Evolutionary conservation across 495 filamentous ascomycete species (phyloP), one percentile per base, ranked within the genome.

Genomic region (Endocarpon pusillum): DNA sequence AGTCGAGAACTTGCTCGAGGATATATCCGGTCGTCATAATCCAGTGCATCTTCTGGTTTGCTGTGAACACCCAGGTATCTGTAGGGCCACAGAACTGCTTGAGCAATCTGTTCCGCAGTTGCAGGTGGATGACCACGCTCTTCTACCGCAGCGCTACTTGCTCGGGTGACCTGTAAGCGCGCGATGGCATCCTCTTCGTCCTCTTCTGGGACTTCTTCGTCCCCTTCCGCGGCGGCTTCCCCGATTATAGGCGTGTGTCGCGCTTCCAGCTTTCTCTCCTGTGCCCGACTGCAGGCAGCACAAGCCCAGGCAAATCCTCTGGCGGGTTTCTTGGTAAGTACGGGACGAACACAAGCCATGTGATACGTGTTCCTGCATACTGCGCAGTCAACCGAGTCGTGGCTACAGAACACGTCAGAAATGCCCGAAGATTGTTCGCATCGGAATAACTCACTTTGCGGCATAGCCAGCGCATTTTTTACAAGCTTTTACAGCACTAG

Each of bases 301-400:
- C 89, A 99, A 11, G 89, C 81, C 89, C 89, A 99, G 6, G 83
- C 89, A 59, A 99, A 99, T 24, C 89, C 89, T 53, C 89, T 77
- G 29, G 89, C 92, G 14, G 89, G 89, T 57, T 99, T 99, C 53
- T 94, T 96, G 24, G 84, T 71, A 38, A 99, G 53, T 23, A 81
- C 83, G 21, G 89, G 89, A 36, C 78, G 79, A 30, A 99, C 91
- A 50, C 89, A 99, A 48, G 80, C 81, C 89, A 99, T 94, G 58
- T 99, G 89, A 59, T 94, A 99, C 6, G 87, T 94, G 46, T 84
- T 73, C 43, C 72, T 69, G 54, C 89, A 99, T 35, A 92, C 81
- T 19, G 91, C 89, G 54, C 89, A 99, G 45, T 96, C 87, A 20
- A 99, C 89, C 18, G 89, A 96, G 53, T 96, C 82, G 47, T 78